Evolutionary conservation across 495 filamentous ascomycete genomes (phyloP).

Genomic region (Penicillium simplicissimum): DNA sequence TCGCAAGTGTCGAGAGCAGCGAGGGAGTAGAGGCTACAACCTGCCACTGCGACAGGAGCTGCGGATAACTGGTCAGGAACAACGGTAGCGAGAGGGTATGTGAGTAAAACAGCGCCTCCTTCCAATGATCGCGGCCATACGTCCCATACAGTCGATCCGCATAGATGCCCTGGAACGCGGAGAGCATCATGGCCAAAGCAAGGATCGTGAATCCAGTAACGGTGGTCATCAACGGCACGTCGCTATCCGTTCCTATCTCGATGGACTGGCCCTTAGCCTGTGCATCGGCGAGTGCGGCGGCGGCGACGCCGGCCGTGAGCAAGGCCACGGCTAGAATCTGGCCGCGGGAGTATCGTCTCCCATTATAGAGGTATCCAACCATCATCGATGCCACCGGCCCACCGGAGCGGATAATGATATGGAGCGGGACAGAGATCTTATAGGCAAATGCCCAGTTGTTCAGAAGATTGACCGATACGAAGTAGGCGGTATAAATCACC

Average conservation of each 20-base stretch:
- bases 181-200: conserved; percentile 84
- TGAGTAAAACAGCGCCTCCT: conserved; percentile 93
- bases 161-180: conserved; percentile 93
- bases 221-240: conserved; percentile 43
- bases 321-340: conserved; percentile 79
- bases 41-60: conserved; percentile 50
- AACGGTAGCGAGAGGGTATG: conserved; percentile 76
- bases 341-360: conserved; percentile 75
- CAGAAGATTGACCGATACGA: conserved; percentile 86
- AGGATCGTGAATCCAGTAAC: conserved; percentile 80
- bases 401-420: conserved; percentile 94
- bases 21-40: conserved; percentile 50
- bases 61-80: conserved; percentile 51
- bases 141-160: conserved; percentile 83
- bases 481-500: conserved; percentile 85
- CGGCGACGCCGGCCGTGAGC: conserved; percentile 81
- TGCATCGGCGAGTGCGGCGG: conserved; percentile 85
- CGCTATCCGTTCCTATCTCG: conserved; percentile 15
- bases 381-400: conserved; percentile 93
- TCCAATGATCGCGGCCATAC: conserved; percentile 84
- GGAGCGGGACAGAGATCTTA: conserved; percentile 92
- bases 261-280: conserved; percentile 66
- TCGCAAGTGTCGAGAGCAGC: conserved; percentile 26
- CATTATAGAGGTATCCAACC: conserved; percentile 75
- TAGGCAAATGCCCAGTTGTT: conserved; percentile 99